Conservation (phyloP, 345 rosid genomes). For the Rhizophora apiculata region DNA sequence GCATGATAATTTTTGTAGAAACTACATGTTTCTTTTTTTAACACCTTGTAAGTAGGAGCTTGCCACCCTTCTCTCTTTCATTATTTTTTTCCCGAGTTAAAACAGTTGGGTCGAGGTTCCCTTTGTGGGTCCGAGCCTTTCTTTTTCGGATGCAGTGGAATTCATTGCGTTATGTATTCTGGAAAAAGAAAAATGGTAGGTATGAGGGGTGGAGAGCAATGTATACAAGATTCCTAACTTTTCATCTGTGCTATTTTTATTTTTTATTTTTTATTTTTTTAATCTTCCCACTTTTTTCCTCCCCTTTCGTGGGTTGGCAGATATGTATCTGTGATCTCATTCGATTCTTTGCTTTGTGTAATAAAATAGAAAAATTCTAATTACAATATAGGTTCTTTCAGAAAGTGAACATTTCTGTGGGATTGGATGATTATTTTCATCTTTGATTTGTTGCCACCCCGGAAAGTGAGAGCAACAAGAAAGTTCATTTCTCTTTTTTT, state of each 20-base stretch:
- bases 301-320: not conserved
- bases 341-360: too few relatives aligned
- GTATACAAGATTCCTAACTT: not conserved
- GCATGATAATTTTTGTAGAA: constrained; percentile 17
- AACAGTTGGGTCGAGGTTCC: not conserved
- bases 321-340: not conserved
- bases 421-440: not conserved
- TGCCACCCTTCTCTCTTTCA: not conserved
- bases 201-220: not conserved
- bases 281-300: not conserved
- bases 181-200: constrained; percentile 1
- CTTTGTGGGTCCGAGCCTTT: not conserved
- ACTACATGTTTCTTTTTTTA: constrained; percentile 2
- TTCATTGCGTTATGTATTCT: not conserved
- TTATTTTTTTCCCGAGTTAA: not conserved
- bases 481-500: too few relatives aligned
- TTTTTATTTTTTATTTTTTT: not conserved
- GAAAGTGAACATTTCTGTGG: too few relatives aligned
- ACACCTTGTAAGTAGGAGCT: constrained; percentile 1
- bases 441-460: not conserved
- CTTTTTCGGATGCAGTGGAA: not conserved
- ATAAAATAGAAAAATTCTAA: too few relatives aligned
- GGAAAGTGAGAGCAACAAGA: too few relatives aligned
- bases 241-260: not conserved
- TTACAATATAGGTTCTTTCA: not conserved